A percentile compares a stretch with the other conserved stretches of the same genome.
These are phyloP conservation scores for Populus tomentosa DNA, from an alignment of 441 rosid species.

Conservation along the genomic window DNA sequence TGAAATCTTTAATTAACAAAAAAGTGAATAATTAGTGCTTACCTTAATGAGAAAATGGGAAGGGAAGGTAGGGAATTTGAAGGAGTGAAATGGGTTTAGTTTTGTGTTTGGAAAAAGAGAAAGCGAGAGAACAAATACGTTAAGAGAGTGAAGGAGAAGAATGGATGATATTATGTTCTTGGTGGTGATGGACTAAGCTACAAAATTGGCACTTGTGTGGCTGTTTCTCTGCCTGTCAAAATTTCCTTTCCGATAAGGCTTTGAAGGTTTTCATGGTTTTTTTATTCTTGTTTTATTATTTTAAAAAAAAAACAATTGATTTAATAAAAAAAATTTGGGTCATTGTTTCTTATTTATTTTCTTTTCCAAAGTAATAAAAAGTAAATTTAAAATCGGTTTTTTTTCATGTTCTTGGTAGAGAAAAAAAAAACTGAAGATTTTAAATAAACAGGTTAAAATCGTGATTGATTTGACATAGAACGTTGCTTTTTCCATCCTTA, in stretches of 20 bases:
- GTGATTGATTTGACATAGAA: too few species aligned
- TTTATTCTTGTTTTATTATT: not conserved
- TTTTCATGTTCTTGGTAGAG: not conserved
- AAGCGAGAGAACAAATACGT: too few species aligned
- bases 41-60: not conserved
- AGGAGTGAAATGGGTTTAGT: not conserved
- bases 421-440: too few species aligned
- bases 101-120: not conserved
- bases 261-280: not conserved
- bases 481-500: not conserved
- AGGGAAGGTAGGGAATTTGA: not conserved
- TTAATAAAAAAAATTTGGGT: not conserved
- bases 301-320: too few species aligned
- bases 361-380: not conserved
- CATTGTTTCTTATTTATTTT: not conserved
- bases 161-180: not conserved
- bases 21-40: not conserved
- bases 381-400: not conserved
- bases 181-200: not conserved
- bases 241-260: constrained; percentile 15
- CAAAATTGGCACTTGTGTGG: constrained; percentile 12
- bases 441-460: not conserved
- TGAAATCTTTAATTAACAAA: not conserved
- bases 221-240: constrained; percentile 8
- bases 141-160: not conserved